Percentiles rank a stretch among this genome's conserved stretches.
Conservation (phyloP, 768 basidiomycete species). For the Hygrophoropsis aurantiaca region DNA sequence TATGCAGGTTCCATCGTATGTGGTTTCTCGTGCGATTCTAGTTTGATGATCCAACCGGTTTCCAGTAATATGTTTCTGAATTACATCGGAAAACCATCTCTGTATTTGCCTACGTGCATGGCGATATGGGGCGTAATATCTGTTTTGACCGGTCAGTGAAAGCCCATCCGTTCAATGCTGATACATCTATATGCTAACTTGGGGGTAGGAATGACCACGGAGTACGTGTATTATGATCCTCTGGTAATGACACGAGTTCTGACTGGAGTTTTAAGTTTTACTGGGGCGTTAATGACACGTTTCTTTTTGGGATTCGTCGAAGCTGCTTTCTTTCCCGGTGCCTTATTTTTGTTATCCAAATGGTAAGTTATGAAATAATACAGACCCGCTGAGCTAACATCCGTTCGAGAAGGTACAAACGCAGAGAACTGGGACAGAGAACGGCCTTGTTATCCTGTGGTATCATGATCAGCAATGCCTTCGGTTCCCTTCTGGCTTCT, state of each 20-base stretch:
- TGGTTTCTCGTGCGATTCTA: conserved; percentile 6
- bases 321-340: conserved; percentile 71
- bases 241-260: background rate
- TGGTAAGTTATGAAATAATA: conserved; percentile 35
- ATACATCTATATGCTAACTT: background rate
- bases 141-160: conserved; percentile 45
- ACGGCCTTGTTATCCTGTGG: conserved; percentile 72
- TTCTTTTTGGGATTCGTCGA: conserved; percentile 80
- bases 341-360: conserved; percentile 38
- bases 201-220: conserved; percentile 39
- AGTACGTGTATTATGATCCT: conserved; percentile 18
- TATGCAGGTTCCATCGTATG: conserved; percentile 79
- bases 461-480: conserved; percentile 76
- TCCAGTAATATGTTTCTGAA: conserved; percentile 70
- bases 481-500: conserved; percentile 77
- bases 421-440: conserved; percentile 66
- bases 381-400: conserved; percentile 19
- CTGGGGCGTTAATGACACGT: conserved; percentile 62
- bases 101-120: conserved; percentile 70
- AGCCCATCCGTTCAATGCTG: no score
- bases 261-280: conserved; percentile 45
- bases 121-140: conserved; percentile 68
- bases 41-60: background rate
- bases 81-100: conserved; percentile 64
- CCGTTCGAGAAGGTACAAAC: conserved; percentile 56